Conservation (phyloP, 306 rosid genomes). For the Dryas drummondii region DNA sequence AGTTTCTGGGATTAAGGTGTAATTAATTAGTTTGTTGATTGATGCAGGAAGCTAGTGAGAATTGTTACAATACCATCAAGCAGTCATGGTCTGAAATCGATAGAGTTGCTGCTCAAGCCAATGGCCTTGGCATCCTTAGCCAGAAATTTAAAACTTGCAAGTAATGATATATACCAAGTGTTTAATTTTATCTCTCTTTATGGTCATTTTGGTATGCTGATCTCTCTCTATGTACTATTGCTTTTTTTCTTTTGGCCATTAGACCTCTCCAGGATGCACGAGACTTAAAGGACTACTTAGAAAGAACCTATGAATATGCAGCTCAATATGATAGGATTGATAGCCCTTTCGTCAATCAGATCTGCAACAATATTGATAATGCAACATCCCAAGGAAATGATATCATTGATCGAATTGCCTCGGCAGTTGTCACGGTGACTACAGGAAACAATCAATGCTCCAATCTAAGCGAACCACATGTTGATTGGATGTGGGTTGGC, state of each 20-base stretch:
- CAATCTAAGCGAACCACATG: too few relatives aligned
- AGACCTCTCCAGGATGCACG: slow-evolving; percentile 16
- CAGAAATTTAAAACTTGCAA: slow-evolving; percentile 49
- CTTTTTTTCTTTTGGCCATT: not conserved
- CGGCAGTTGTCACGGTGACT: not conserved
- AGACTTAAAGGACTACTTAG: slow-evolving; percentile 11
- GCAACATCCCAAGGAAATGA: slow-evolving; percentile 14
- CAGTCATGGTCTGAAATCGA: slow-evolving; percentile 64
- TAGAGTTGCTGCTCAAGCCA: slow-evolving; percentile 30
- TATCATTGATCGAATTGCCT: slow-evolving; percentile 16
- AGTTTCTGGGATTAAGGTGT: too few relatives aligned
- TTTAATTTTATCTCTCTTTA: too few relatives aligned
- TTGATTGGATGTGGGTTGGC: slow-evolving; percentile 14
- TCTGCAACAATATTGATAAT: slow-evolving; percentile 24
- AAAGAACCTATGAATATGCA: not conserved
- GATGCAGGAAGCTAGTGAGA: slow-evolving; percentile 51
- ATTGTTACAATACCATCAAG: slow-evolving; percentile 42
- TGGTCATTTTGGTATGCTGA: not conserved
- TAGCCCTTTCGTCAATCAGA: slow-evolving; percentile 1
- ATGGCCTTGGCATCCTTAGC: slow-evolving; percentile 49
- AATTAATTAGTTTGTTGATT: not conserved
- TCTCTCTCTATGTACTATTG: not conserved
- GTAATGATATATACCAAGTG: slow-evolving; percentile 17
- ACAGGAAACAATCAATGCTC: too few relatives aligned
- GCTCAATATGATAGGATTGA: slow-evolving; percentile 24